Conservation (phyloP, 306 rosid species). For the Corylus americana region DNA sequence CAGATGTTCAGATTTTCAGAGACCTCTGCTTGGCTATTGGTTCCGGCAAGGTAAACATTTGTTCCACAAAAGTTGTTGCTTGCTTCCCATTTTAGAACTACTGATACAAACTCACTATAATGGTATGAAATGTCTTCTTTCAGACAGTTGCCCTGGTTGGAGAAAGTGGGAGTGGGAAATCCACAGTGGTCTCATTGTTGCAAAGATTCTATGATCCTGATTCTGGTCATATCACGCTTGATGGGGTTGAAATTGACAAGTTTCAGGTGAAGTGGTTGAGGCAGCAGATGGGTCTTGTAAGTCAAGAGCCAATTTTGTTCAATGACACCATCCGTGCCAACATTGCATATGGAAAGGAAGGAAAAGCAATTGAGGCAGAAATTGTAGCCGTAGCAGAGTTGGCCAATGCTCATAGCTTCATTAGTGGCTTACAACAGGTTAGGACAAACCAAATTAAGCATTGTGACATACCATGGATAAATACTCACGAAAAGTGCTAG, state of each 20-base stretch:
- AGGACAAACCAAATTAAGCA: neutral
- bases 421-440: conserved; percentile 64
- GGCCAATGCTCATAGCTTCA: conserved; percentile 67
- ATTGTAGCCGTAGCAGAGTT: conserved; percentile 58
- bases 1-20: conserved; percentile 39
- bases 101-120: neutral
- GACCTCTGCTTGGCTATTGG: conserved; percentile 42
- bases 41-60: conserved; percentile 44
- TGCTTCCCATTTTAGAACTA: neutral
- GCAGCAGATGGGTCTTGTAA: conserved; percentile 70
- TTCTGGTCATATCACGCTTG: conserved; percentile 61
- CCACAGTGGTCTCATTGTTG: conserved; percentile 53
- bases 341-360: conserved; percentile 69
- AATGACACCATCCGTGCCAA: conserved; percentile 60
- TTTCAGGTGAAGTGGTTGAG: conserved; percentile 62
- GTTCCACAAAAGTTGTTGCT: neutral
- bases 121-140: neutral
- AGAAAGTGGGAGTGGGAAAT: conserved; percentile 80
- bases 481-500: too few species aligned
- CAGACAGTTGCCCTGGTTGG: conserved; percentile 73
- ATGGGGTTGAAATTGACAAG: conserved; percentile 49
- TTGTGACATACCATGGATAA: too few species aligned
- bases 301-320: conserved; percentile 65
- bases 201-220: conserved; percentile 71
- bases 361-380: conserved; percentile 60